Evolutionary conservation across 2,329 filamentous ascomycete species (phyloP).

Genomic region (Hyphodiscus sp.): DNA sequence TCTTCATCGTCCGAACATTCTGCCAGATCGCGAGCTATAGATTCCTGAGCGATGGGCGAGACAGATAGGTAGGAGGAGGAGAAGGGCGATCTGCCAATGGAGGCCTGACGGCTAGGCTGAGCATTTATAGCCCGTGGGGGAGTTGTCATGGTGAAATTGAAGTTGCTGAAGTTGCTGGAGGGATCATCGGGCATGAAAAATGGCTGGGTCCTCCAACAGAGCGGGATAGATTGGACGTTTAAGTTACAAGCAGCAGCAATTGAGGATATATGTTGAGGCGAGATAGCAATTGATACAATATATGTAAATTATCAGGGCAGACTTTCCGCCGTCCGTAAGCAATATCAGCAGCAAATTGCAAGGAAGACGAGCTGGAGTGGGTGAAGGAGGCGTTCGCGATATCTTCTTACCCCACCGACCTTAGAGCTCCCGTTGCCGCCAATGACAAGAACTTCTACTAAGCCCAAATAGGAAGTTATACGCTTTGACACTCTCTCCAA

Average conservation of each 20-base stretch:
- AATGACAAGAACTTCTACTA: background rate
- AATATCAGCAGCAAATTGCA: background rate
- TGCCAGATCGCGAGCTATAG: conserved; percentile 60
- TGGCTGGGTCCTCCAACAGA: no score
- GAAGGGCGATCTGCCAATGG: conserved; percentile 30
- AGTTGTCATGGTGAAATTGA: conserved; percentile 20
- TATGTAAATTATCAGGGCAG: background rate
- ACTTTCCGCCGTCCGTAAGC: background rate
- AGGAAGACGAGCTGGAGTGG: background rate
- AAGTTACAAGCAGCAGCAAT: no score
- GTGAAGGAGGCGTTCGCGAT: background rate
- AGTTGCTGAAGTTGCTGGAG: background rate
- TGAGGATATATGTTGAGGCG: no score
- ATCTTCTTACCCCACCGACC: background rate
- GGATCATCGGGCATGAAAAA: background rate
- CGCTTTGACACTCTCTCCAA: background rate
- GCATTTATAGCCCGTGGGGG: conserved; percentile 19
- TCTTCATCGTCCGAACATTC: conserved; percentile 54
- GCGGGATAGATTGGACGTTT: no score
- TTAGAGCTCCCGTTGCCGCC: background rate
- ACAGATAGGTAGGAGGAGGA: conserved; percentile 45
- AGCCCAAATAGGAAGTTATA: background rate
- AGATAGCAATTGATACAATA: no score
- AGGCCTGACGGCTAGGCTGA: conserved; percentile 10
- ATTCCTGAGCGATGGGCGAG: conserved; percentile 61